phyloP scores from a whole-genome alignment of 2,329 filamentous ascomycete species.

The Apiospora marii region DNA sequence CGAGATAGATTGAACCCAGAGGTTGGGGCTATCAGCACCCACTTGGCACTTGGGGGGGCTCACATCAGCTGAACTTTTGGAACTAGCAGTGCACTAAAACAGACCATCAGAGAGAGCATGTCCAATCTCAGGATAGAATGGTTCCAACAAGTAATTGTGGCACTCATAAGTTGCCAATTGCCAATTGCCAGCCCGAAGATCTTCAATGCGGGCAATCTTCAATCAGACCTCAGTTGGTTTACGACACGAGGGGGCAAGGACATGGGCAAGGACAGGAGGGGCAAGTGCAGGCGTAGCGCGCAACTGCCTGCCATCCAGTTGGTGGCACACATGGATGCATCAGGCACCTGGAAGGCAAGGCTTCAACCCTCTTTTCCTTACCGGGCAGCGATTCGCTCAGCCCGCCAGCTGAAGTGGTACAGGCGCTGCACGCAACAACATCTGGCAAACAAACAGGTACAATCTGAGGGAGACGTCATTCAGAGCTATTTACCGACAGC shows the following conservation, averaged over 20 bases:
- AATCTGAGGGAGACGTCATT: neutral
- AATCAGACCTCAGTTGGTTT: neutral
- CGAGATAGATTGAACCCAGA: neutral
- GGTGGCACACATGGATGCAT: constrained; percentile 2
- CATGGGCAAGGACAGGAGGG: neutral
- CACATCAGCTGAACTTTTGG: constrained; percentile 4
- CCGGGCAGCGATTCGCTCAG: neutral
- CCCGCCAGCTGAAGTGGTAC: neutral
- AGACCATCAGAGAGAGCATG: neutral
- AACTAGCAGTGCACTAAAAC: neutral
- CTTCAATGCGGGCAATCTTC: neutral
- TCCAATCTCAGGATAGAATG: neutral
- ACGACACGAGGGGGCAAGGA: neutral
- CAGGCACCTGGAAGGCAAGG: constrained; percentile 8
- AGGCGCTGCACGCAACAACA: constrained; percentile 4
- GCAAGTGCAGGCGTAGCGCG: neutral
- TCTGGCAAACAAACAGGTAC: neutral
- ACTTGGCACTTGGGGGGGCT: constrained; percentile 1
- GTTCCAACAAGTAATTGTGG: neutral
- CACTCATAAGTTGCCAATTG: neutral
- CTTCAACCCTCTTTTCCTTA: neutral
- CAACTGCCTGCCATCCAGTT: neutral
- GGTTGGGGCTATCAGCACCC: neutral
- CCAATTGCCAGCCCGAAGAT: neutral
- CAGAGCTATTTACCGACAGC: neutral